A percentile compares a stretch with the other conserved stretches of the same genome.
Conservation (phyloP, 2,329 filamentous ascomycete species). For the Fusarium pseudoanthophilum region DNA sequence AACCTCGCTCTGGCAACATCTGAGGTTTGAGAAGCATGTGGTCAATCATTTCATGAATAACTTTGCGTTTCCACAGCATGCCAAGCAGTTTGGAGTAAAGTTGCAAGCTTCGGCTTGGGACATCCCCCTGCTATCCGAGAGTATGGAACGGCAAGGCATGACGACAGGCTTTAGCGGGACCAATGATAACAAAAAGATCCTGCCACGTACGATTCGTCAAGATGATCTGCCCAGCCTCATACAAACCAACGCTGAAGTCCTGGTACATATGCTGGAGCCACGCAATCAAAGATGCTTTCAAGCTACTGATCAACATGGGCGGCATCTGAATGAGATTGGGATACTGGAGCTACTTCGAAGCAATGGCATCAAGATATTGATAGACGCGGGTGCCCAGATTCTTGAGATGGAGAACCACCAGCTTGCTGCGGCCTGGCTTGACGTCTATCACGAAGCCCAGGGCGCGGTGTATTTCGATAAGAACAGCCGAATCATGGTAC, state of each 20-base stretch:
- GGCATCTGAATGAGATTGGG: conserved; percentile 48
- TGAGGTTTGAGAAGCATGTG: conserved; percentile 55
- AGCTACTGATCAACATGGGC: conserved; percentile 45
- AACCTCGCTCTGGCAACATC: conserved; percentile 58
- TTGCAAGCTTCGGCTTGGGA: conserved; percentile 76
- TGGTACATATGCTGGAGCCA: conserved; percentile 65
- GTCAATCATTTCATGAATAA: conserved; percentile 65
- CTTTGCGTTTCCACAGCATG: conserved; percentile 72
- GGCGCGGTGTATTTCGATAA: conserved; percentile 65
- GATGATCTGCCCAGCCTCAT: conserved; percentile 65
- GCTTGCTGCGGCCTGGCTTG: conserved; percentile 63
- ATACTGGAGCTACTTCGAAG: conserved; percentile 2
- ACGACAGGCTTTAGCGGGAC: conserved; percentile 80
- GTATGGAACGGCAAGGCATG: conserved; percentile 24
- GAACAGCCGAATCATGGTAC: conserved; percentile 41
- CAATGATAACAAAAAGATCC: conserved; percentile 69
- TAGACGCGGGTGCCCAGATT: conserved; percentile 73
- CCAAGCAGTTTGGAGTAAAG: conserved; percentile 72
- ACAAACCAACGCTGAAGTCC: conserved; percentile 72
- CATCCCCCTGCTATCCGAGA: conserved; percentile 58
- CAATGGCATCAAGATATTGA: conserved; percentile 61
- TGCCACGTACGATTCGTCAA: conserved; percentile 72
- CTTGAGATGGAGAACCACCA: conserved; percentile 67
- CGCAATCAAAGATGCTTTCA: conserved; percentile 60
- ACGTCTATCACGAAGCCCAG: conserved; percentile 52